A percentile compares a stretch with the other conserved stretches of the same genome.
Evolutionary conservation across 371 early-diverging fungal species (phyloP).

Genomic region (Syncephalastrum monosporum): DNA sequence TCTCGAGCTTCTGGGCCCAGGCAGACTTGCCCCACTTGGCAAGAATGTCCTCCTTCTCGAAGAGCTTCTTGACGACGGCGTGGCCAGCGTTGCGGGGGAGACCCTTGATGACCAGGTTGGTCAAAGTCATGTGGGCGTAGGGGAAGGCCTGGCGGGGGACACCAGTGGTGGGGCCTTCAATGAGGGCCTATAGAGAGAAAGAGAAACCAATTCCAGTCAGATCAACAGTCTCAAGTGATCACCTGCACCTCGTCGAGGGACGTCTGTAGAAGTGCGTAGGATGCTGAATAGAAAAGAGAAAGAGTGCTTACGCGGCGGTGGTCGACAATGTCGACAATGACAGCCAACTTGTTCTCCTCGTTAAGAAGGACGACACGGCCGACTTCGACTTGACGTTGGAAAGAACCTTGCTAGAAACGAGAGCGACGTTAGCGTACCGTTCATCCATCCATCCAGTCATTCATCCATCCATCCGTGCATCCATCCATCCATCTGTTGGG

Average conservation of each 20-base stretch:
- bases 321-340: constrained; percentile 98
- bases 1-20: constrained; percentile 93
- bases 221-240: no score
- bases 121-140: constrained; percentile 89
- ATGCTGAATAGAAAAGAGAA: no score
- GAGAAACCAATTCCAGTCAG: no score
- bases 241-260: no score
- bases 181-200: constrained; percentile 66
- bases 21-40: constrained; percentile 85
- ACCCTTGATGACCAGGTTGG: constrained; percentile 80
- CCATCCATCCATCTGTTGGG: constrained; percentile 2
- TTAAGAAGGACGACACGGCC: constrained; percentile 97
- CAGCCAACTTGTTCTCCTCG: constrained; percentile 95
- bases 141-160: constrained; percentile 86
- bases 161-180: constrained; percentile 97
- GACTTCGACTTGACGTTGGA: constrained; percentile 95
- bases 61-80: constrained; percentile 75
- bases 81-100: constrained; percentile 89
- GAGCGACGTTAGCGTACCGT: no score
- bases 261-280: no score
- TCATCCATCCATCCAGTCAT: constrained; percentile 1
- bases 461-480: constrained; percentile 3
- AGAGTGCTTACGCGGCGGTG: constrained; percentile 81
- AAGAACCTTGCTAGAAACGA: constrained; percentile 52
- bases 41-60: constrained; percentile 81